These are phyloP conservation scores for Lipomyces yarrowii DNA, from an alignment of 1,139 yeast genomes.

Conservation along the genomic window DNA sequence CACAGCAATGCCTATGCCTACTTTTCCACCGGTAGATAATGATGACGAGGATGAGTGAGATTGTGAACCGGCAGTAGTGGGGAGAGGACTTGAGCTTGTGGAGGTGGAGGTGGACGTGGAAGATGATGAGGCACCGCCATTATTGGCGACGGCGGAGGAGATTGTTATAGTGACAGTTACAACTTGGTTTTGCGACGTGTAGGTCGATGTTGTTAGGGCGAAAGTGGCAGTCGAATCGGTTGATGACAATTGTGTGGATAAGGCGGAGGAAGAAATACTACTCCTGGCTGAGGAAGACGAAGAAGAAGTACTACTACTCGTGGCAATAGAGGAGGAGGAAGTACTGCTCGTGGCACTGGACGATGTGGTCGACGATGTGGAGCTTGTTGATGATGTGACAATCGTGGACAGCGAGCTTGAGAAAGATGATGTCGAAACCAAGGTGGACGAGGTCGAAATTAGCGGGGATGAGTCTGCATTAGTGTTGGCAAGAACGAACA, in stretches of 20 bases:
- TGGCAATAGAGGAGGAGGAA: neutral
- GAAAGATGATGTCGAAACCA: neutral
- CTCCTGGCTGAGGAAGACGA: too few species aligned
- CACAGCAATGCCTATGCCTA: constrained; percentile 34
- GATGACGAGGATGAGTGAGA: constrained; percentile 11
- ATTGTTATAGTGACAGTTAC: constrained; percentile 26
- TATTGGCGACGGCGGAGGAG: constrained; percentile 16
- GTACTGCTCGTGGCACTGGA: neutral
- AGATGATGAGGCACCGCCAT: neutral
- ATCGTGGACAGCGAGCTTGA: neutral
- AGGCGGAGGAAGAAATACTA: neutral
- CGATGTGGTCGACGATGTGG: neutral
- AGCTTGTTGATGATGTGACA: neutral
- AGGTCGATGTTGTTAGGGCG: constrained; percentile 6
- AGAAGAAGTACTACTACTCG: neutral
- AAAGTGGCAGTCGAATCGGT: neutral
- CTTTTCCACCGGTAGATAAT: constrained; percentile 31
- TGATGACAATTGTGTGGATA: neutral
- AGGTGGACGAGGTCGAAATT: neutral
- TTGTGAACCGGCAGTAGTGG: constrained; percentile 12
- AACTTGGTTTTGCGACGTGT: constrained; percentile 13
- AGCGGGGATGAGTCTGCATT: neutral
- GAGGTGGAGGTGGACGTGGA: constrained; percentile 9
- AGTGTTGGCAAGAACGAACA: neutral
- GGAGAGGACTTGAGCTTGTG: constrained; percentile 8